phyloP scores from a whole-genome alignment of 164 flowering plant genomes.

The Aristolochia fimbriata region DNA sequence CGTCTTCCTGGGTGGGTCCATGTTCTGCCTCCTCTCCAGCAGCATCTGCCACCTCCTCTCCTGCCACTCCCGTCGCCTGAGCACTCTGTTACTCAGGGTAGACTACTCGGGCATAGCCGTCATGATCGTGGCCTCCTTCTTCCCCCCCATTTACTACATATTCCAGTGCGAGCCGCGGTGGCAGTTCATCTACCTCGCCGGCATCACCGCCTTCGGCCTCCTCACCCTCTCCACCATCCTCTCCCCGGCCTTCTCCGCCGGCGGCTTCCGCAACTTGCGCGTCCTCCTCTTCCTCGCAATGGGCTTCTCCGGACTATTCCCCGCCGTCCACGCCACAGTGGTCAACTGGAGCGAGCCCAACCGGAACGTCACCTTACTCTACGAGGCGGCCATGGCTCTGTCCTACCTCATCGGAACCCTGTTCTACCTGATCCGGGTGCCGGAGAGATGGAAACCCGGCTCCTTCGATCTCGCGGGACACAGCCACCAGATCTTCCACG shows the following conservation, averaged over 20 bases:
- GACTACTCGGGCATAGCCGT: conserved; percentile 76
- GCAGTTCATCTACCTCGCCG: conserved; percentile 64
- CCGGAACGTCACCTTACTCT: conserved; percentile 31
- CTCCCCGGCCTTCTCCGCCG: conserved; percentile 44
- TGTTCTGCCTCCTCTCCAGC: conserved; percentile 89
- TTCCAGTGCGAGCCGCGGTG: conserved; percentile 72
- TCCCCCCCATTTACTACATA: conserved; percentile 87
- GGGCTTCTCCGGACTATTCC: conserved; percentile 74
- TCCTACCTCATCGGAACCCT: conserved; percentile 54
- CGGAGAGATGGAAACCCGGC: conserved; percentile 83
- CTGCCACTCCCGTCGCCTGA: conserved; percentile 66
- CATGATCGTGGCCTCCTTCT: conserved; percentile 90
- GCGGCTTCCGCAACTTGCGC: conserved; percentile 41
- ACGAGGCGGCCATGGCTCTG: conserved; percentile 66
- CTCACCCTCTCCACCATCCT: conserved; percentile 54
- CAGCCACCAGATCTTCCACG: conserved; percentile 87
- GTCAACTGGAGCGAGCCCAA: conserved; percentile 65
- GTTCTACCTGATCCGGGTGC: conserved; percentile 63
- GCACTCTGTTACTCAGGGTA: conserved; percentile 34
- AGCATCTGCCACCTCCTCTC: conserved; percentile 73
- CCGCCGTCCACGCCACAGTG: conserved; percentile 53
- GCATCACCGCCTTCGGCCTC: conserved; percentile 54
- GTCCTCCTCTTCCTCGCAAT: conserved; percentile 63
- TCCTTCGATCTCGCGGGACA: conserved; percentile 83
- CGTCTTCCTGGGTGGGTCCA: conserved; percentile 69